Base-by-base conservation (phyloP, 257 asterid genomes). In the Hygrophila difformis region DNA sequence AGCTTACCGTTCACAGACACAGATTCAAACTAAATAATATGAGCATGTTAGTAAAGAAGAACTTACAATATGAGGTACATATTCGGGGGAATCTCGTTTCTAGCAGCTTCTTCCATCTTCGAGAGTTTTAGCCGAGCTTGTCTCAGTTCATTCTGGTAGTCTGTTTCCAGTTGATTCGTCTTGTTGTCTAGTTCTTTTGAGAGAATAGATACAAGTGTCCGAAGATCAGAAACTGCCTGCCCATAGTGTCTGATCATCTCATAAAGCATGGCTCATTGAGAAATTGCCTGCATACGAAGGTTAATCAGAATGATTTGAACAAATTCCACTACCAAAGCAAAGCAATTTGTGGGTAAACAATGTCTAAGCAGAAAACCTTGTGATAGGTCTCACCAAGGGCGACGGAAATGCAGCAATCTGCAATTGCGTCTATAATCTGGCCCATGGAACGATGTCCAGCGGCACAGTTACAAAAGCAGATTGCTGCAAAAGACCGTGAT, bases 11-110 rank as follows among this genome's bases (percentile, higher is more conserved):
- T 17, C 47, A 19, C 14, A 47, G 22, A 38, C 8, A 21, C 20
- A 47, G 49, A 13, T 22, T 47, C 34, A 11, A 26, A 28, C 55
- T 42, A 21, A 43, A 41, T 36, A 17, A 51, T 1, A n/a, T 36
- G 52, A 18, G 29, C 12, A 17, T 19, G 12, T 46, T n/a, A 18
- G n/a, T n/a, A n/a, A n/a, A n/a, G 12, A 49, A 24, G 37, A 44
- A 76, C 98, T 85, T 72, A 91, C 98, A 91, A 68, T 53, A 91
- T 91, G 65, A 82, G 92, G 76, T 91, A 91, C 82, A 85, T 57
- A 65, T 91, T 80, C 68, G 85, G 70, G 42, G 84, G 82, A 62
- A 67, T 67, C 60, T 85, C 96, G 46, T 74, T 82, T 67, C 82
- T 70, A 39, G 68, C 65, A 49, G 80, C 87, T 63, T 82, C 92